Evolutionary conservation across 2,329 filamentous ascomycete species (phyloP), one percentile per base, ranked within the genome.

Genomic region (Endoconidiophora laricicola): DNA sequence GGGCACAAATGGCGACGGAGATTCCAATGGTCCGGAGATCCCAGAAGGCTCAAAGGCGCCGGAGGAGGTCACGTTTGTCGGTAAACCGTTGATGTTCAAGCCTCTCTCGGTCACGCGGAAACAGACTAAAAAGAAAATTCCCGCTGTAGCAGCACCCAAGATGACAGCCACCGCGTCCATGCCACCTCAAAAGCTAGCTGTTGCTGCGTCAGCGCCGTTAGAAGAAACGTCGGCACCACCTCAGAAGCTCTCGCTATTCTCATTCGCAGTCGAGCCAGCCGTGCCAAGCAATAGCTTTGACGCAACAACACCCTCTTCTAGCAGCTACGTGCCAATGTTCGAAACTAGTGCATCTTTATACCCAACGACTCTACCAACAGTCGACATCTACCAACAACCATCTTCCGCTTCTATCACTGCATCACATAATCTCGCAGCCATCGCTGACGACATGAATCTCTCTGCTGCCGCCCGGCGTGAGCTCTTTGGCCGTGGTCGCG

Each of bases 41-140:
- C 70, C 73, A 1, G 68, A 67, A 10, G 72, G 73, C 40, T 71
- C 77, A 58, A 77, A 78, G 58, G 64, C 72, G 23, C 73, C 72
- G n/a, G 69, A 74, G 2, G 76, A 81, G 52, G 73, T 82, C 14
- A 81, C 84, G 64, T 65, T 83, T 12, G 74, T 81, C 2, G 84
- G 83, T 18, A 91, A 88, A 57, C 78, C 86, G 10, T 76, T 88
- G 63, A 84, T 86, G 77, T 95, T 96, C 64, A 83, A 81, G 60
- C 90, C 90, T 3, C 69, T 95, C 37, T 94, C 88, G 1, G 87
- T 95, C 12, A 77, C 80, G 14, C 74, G 85, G 54, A 86, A 82
- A 55, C 72, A 79, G 26, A 76, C 74, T 55, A 86, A 83, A 66
- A 86, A 81, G 66, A 80, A 74, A 58, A 67, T 70, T 52, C 16